Evolutionary conservation across 306 rosid species (phyloP).

Genomic region (Malus fusca): DNA sequence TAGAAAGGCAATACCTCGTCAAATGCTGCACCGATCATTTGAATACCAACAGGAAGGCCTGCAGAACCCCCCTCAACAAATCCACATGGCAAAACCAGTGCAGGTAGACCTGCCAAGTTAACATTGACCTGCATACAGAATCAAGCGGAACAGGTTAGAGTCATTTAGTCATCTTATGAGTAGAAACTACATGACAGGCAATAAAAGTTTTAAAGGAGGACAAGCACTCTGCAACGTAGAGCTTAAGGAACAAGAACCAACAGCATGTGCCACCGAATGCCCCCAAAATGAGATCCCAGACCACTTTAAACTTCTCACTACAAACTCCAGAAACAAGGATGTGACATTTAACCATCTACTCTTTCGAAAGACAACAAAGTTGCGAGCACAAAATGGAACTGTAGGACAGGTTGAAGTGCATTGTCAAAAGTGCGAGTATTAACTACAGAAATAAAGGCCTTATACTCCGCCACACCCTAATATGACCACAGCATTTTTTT

Average conservation of each 20-base stretch:
- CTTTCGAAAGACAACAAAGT: neutral
- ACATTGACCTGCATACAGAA: conserved; percentile 64
- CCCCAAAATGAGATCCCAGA: neutral
- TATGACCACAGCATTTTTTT: neutral
- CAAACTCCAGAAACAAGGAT: neutral
- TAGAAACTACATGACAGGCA: neutral
- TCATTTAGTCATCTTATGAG: neutral
- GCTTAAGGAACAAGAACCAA: neutral
- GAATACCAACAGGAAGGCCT: conserved; percentile 94
- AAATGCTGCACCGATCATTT: conserved; percentile 90
- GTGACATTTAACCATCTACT: neutral
- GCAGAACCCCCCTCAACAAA: conserved; percentile 70
- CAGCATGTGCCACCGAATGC: neutral
- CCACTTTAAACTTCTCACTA: neutral
- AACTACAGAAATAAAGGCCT: neutral
- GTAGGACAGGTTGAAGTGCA: neutral
- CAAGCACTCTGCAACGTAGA: neutral
- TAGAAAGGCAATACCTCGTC: conserved; percentile 54
- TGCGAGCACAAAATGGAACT: neutral
- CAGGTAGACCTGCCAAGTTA: conserved; percentile 95
- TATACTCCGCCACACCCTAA: too few species aligned
- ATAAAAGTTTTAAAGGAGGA: neutral
- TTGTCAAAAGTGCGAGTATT: neutral
- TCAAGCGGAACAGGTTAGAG: neutral
- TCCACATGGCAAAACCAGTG: conserved; percentile 94